phyloP scores from a whole-genome alignment of 164 flowering plant species.

The Brasenia schreberi region DNA sequence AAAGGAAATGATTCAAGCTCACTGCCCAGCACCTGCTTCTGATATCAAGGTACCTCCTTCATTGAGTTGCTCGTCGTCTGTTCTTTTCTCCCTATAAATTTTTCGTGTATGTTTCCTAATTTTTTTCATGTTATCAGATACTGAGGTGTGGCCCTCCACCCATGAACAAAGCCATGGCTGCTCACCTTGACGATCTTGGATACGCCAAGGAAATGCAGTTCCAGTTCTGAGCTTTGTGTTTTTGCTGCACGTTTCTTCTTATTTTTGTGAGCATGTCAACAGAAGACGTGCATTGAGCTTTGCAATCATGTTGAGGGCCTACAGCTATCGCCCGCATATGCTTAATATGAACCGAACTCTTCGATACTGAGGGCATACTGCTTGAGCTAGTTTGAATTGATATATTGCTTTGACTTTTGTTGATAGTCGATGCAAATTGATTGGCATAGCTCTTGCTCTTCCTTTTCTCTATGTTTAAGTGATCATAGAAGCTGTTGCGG shows the following conservation, averaged over 20 bases:
- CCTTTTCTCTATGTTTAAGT: background rate
- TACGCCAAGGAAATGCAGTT: conserved; percentile 74
- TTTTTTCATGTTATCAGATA: background rate
- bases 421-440: background rate
- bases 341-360: background rate
- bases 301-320: background rate
- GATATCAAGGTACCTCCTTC: conserved; percentile 50
- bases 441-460: background rate
- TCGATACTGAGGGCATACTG: too few relatives aligned
- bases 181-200: conserved; percentile 60
- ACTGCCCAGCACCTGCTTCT: conserved; percentile 83
- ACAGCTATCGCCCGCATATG: background rate
- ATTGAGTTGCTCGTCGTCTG: background rate
- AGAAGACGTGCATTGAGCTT: background rate
- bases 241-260: background rate
- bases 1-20: conserved; percentile 87
- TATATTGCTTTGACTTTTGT: background rate
- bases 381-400: background rate
- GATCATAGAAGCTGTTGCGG: too few relatives aligned
- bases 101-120: too few relatives aligned
- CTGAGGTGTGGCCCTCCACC: conserved; percentile 93
- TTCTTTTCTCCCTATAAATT: too few relatives aligned
- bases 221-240: conserved; percentile 42
- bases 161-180: conserved; percentile 97
- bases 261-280: background rate